These are phyloP conservation scores for Blumeria graminis DNA, from an alignment of 2,329 filamentous ascomycete species.

Conservation along the genomic window DNA sequence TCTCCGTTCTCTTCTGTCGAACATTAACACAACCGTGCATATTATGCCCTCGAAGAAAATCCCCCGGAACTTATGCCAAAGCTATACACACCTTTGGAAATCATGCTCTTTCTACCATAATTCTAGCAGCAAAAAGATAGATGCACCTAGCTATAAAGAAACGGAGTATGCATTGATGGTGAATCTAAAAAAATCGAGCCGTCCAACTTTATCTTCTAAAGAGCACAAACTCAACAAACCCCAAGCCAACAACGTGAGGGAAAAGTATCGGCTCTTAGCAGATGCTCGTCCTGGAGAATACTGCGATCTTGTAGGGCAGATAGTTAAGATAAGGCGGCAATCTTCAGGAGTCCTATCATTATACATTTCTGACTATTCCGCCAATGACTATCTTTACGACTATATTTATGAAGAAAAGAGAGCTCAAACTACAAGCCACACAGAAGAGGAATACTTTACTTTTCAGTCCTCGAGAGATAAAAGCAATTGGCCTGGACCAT, in stretches of 20 bases:
- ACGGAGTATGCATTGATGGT: conserved; percentile 23
- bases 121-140: not conserved
- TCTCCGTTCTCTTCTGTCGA: conserved; percentile 22
- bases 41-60: conserved; percentile 21
- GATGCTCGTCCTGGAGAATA: conserved; percentile 32
- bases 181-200: conserved; percentile 17
- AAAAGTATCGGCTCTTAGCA: conserved; percentile 41
- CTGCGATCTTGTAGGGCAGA: conserved; percentile 46
- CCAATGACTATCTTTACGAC: conserved; percentile 35
- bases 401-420: conserved; percentile 13
- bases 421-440: conserved; percentile 13
- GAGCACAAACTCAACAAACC: too few relatives aligned
- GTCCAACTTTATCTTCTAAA: too few relatives aligned
- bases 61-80: conserved; percentile 9
- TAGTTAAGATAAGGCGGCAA: conserved; percentile 33
- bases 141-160: conserved; percentile 6
- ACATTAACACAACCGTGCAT: conserved; percentile 20
- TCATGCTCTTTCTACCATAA: not conserved
- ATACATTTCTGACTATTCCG: conserved; percentile 66
- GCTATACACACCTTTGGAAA: not conserved
- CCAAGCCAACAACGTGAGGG: conserved; percentile 17
- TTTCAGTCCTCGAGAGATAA: conserved; percentile 8
- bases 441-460: conserved; percentile 22
- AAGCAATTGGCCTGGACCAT: conserved; percentile 43
- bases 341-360: conserved; percentile 22